Conservation (phyloP, 1,284 basidiomycete genomes). For the Sphaerobolus stellatus region DNA sequence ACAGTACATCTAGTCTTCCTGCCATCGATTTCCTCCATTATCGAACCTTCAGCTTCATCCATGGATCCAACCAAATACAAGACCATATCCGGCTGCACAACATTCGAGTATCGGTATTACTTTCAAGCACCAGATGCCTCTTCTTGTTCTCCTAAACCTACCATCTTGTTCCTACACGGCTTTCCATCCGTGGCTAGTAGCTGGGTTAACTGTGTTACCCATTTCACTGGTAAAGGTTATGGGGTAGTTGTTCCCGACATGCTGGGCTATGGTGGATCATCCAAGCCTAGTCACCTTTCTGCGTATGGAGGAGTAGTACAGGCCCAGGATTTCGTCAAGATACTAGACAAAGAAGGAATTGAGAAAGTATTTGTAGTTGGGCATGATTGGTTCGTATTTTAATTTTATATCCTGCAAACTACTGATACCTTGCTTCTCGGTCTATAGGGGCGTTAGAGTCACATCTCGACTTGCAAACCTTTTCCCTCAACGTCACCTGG, state of each 20-base stretch:
- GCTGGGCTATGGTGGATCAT: constrained; percentile 48
- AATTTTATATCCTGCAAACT: not conserved
- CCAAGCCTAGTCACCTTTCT: constrained; percentile 23
- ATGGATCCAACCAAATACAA: no score
- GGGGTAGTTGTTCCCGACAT: constrained; percentile 54
- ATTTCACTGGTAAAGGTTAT: constrained; percentile 38
- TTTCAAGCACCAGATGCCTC: no score
- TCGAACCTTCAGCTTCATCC: no score
- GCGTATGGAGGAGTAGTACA: constrained; percentile 24
- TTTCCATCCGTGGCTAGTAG: constrained; percentile 44
- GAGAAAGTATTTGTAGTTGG: constrained; percentile 41
- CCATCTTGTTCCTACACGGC: constrained; percentile 47
- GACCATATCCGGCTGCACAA: no score
- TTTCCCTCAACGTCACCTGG: no score
- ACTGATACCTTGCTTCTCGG: no score
- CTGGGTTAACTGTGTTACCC: constrained; percentile 31
- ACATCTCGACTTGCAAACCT: no score
- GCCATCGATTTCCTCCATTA: no score
- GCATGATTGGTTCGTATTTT: constrained; percentile 46
- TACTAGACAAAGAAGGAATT: constrained; percentile 42
- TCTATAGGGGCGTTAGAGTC: no score
- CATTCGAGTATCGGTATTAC: no score
- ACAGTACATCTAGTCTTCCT: no score
- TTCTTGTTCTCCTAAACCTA: no score
- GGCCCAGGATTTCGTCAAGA: constrained; percentile 45